These are phyloP conservation scores for Aspergillus cavernicola DNA, from an alignment of 495 filamentous ascomycete genomes.

Conservation along the genomic window DNA sequence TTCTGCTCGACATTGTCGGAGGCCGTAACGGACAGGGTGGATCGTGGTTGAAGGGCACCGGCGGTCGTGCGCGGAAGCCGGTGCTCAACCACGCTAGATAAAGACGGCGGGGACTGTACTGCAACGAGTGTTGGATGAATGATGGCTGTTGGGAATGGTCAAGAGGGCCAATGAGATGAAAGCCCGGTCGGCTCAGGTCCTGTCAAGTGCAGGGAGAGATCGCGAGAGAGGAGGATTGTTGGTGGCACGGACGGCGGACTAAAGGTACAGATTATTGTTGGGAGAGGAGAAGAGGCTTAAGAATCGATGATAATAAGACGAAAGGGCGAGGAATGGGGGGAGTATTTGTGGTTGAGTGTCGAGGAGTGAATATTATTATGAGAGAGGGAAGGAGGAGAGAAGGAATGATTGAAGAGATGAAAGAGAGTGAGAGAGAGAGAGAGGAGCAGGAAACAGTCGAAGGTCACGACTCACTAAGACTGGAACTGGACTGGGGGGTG, in stretches of 20 bases:
- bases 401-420: constrained; percentile 19
- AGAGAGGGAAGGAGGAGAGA: constrained; percentile 7
- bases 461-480: not conserved
- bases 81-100: constrained; percentile 27
- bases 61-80: constrained; percentile 37
- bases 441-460: constrained; percentile 10
- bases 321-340: constrained; percentile 1
- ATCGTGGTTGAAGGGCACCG: constrained; percentile 36
- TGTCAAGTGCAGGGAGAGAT: not conserved
- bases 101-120: not conserved
- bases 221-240: not conserved
- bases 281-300: constrained; percentile 5
- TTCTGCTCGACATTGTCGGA: constrained; percentile 51
- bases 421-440: too few species aligned
- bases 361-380: too few species aligned
- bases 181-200: not conserved
- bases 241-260: not conserved
- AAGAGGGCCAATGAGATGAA: not conserved
- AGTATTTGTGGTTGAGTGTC: constrained; percentile 6
- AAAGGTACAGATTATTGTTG: constrained; percentile 1
- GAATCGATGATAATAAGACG: not conserved
- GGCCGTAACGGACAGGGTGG: constrained; percentile 36
- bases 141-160: not conserved
- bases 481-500: not conserved
- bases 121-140: not conserved